Evolutionary conservation across 2,329 filamentous ascomycete genomes (phyloP), one percentile per base, ranked within the genome.

Genomic region (Cordyceps fumosorosea): DNA sequence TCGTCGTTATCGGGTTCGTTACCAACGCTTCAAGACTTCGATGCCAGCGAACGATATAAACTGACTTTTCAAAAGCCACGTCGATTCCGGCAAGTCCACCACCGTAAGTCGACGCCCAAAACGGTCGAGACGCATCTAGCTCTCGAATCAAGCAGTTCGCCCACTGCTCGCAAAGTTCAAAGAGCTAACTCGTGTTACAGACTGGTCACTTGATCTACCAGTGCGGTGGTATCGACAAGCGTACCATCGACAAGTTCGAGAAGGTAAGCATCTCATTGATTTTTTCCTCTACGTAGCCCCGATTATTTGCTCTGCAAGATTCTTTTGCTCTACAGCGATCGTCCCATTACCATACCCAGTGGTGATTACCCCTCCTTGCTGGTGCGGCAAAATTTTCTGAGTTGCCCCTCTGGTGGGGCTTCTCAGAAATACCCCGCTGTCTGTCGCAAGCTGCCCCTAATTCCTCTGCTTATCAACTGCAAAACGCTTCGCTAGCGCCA

Each of bases 171-270:
- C 16, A 29, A 1, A 32, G 47, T 22, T 26, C 56, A 44, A 42
- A 34, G 10, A 66, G 64, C 69, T 69, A 63, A 74, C 65, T 72
- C 65, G 66, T 70, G 71, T 37, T 70, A 74, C 72, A 80, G 79
- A 89, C 81, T 74, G 87, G 88, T 81, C 88, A 93, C 86, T 89
- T 99, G 88, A 98, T 99, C 90, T 98, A 98, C 92, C 93, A 99
- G 90, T 98, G 95, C 87, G 95, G 95, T 89, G 95, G 95, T 91
- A 99, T 98, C 78, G 95, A 99, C 91, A 92, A 93, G 88, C 93
- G 95, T 92, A 98, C 93, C 82, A 99, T 99, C 80, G 95, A 99
- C 90, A 99, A 99, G 90, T 99, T 99, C 89, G 95, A 99, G 93
- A 99, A 99, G 91, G 92, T 96, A 82, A 79, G 87, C 65, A 45